phyloP scores from a whole-genome alignment of 2,329 filamentous ascomycete genomes.

The Neofusicoccum sp. region DNA sequence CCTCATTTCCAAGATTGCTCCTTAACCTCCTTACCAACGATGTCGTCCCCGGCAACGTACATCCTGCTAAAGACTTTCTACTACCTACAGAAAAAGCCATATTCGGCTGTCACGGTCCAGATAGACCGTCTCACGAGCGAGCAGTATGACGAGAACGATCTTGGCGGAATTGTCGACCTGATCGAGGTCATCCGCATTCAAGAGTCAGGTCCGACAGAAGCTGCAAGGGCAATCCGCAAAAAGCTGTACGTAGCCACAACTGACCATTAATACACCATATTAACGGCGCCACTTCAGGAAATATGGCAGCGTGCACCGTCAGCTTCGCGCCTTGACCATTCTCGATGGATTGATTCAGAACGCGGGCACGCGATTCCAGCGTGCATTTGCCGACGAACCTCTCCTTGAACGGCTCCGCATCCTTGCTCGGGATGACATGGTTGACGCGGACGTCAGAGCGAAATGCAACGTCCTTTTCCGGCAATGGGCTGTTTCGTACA shows the following conservation, averaged over 20 bases:
- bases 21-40: constrained; percentile 18
- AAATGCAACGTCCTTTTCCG: constrained; percentile 88
- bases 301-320: constrained; percentile 92
- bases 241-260: constrained; percentile 66
- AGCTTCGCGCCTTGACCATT: constrained; percentile 84
- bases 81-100: constrained; percentile 69
- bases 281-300: constrained; percentile 58
- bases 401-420: constrained; percentile 88
- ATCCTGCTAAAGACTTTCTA: constrained; percentile 18
- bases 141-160: constrained; percentile 85
- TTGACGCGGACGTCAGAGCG: constrained; percentile 80
- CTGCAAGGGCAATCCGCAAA: constrained; percentile 89
- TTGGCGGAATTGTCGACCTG: constrained; percentile 88
- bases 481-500: constrained; percentile 84
- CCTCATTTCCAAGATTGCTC: constrained; percentile 16
- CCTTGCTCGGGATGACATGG: constrained; percentile 80
- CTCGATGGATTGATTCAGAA: constrained; percentile 95
- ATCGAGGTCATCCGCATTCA: constrained; percentile 94
- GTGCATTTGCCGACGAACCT: constrained; percentile 85
- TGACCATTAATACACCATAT: background rate
- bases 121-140: constrained; percentile 90
- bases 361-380: constrained; percentile 83
- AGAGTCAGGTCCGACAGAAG: constrained; percentile 81
- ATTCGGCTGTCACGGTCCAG: constrained; percentile 89
- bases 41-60: constrained; percentile 18